Percentiles rank a stretch among this genome's conserved stretches.
Conservation (phyloP, 257 asterid genomes). For the Solanum sitiens region DNA sequence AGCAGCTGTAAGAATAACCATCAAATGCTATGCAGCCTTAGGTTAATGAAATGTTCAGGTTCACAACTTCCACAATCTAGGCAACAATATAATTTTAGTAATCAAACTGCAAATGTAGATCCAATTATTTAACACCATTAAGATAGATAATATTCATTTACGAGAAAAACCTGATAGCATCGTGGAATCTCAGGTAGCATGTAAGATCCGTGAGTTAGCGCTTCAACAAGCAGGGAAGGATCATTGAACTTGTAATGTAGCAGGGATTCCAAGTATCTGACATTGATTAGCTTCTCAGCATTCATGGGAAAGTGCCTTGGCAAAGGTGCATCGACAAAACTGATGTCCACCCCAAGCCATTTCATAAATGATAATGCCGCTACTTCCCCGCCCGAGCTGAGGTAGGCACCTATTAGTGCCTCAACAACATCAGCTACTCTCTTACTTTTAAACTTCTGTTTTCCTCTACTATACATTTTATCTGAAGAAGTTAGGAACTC, state of each 20-base stretch:
- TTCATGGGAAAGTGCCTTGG: slow-evolving; percentile 20
- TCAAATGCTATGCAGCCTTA: background rate
- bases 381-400: slow-evolving; percentile 50
- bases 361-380: slow-evolving; percentile 62
- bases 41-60: background rate
- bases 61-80: background rate
- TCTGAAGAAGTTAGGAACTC: slow-evolving; percentile 18
- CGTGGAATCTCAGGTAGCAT: slow-evolving; percentile 73
- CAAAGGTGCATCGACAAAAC: slow-evolving; percentile 28
- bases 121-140: background rate
- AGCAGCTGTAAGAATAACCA: background rate
- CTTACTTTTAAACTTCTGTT: slow-evolving; percentile 35
- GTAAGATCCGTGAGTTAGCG: slow-evolving; percentile 78
- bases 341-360: slow-evolving; percentile 60
- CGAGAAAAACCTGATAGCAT: slow-evolving; percentile 62
- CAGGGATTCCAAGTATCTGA: slow-evolving; percentile 34
- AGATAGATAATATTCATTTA: background rate
- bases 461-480: slow-evolving; percentile 26
- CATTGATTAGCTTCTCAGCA: slow-evolving; percentile 39
- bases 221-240: slow-evolving; percentile 63
- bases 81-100: background rate
- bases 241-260: slow-evolving; percentile 47
- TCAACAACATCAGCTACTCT: slow-evolving; percentile 69
- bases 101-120: background rate
- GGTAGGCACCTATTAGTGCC: slow-evolving; percentile 79